These are phyloP conservation scores for Suhomyces bribrorum DNA, from an alignment of 1,139 yeast species.

Conservation along the genomic window DNA sequence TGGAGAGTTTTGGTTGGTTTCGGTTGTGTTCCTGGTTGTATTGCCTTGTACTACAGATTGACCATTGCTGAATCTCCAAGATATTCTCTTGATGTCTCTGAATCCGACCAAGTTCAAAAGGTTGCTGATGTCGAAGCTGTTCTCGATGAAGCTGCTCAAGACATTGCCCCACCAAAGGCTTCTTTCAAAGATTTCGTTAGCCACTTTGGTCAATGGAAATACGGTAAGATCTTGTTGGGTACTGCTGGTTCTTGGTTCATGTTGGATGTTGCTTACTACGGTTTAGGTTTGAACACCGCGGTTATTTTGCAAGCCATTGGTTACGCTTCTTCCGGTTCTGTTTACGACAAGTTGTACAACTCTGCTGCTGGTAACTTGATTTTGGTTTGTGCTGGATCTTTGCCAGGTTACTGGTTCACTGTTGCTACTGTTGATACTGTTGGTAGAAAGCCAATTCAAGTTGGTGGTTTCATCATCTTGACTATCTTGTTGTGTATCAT, in stretches of 20 bases:
- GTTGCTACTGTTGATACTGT: conserved; percentile 74
- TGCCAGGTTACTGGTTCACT: conserved; percentile 88
- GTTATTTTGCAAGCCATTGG: conserved; percentile 83
- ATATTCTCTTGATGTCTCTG: conserved; percentile 73
- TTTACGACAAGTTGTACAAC: conserved; percentile 67
- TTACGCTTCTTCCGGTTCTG: conserved; percentile 54
- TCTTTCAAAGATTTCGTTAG: conserved; percentile 58
- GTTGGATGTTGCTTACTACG: conserved; percentile 94
- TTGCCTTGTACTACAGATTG: conserved; percentile 84
- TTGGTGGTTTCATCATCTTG: conserved; percentile 68
- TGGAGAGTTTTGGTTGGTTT: conserved; percentile 89
- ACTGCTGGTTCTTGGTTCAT: conserved; percentile 97
- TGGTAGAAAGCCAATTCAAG: conserved; percentile 82
- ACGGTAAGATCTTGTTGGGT: conserved; percentile 82
- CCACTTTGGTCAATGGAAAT: conserved; percentile 88
- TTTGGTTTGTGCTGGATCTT: conserved; percentile 85
- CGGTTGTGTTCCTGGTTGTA: conserved; percentile 83
- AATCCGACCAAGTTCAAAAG: conserved; percentile 56
- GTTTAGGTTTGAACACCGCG: conserved; percentile 79
- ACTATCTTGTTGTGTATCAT: conserved; percentile 68
- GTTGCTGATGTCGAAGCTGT: conserved; percentile 60
- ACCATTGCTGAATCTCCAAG: conserved; percentile 95
- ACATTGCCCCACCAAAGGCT: conserved; percentile 57
- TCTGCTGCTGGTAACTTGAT: conserved; percentile 87
- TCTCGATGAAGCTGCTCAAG: conserved; percentile 48